Base-by-base conservation (phyloP, 148 eudicot species). In the Diospyros kaki region DNA sequence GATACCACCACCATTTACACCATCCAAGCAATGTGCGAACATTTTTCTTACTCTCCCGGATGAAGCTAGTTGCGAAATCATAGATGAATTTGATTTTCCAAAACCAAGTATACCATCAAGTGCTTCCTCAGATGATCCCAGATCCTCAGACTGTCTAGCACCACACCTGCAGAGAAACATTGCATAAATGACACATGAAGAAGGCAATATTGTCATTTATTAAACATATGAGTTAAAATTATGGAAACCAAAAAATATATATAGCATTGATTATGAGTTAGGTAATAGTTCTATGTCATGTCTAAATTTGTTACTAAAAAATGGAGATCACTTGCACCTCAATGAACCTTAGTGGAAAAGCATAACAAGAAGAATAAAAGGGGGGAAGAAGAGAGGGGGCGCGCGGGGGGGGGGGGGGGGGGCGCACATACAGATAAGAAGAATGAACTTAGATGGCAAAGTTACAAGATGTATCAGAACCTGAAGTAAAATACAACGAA, bases 21-120 rank as follows among this genome's bases (percentile, higher is more conserved):
- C 98, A 86, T 91, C 98, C 76, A 93, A 82, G 83, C 98, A 93
- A 83, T 93, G 98, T 5, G 98, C 98, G 87, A 93, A 93, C 94
- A 93, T 93, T 78, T 82, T 90, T 79, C 73, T 91, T 73, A 91
- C 94, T 81, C 83, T 88, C 41, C 98, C 94, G 12, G 94, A 81
- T 40, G 94, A 87, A 70, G 98, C 91, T 67, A 93, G 79, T 84
- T 93, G 98, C 44, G 97, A 90, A 51, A 91, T 83, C 75, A 93
- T 78, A 51, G 98, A 93, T 52, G 94, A 84, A 83, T 93, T 93
- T 73, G 97, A 85, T 79, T 91, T 91, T 68, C 98, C 98, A 79
- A 93, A 93, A 61, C 91, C 98, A 80, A 93, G 85, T 74, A 93
- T 83, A 61, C 98, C 98, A 82, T 93, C 97, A 78, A 93, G 89